Conservation (phyloP, 805 yeast genomes). For the Candida ponderosae region DNA sequence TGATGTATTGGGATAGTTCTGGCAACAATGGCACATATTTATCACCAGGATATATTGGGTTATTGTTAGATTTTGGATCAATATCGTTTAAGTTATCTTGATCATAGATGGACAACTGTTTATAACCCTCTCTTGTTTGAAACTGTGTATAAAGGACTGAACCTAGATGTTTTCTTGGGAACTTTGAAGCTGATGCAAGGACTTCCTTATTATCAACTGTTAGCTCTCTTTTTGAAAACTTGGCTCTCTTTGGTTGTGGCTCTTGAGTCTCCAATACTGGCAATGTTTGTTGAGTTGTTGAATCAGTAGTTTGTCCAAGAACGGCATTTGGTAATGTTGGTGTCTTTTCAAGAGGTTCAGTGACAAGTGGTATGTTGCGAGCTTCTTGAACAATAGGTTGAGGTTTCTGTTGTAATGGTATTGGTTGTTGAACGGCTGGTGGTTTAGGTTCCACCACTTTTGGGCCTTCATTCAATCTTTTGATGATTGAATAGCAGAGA, state of each 20-base stretch:
- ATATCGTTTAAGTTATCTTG: not conserved
- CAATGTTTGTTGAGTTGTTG: not conserved
- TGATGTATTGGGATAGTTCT: conserved; percentile 31
- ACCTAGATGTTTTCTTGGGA: conserved; percentile 43
- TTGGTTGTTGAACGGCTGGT: not conserved
- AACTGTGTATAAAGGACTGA: conserved; percentile 49
- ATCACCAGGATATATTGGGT: not conserved
- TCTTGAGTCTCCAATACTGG: not conserved
- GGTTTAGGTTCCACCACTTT: conserved; percentile 1
- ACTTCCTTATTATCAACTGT: conserved; percentile 33
- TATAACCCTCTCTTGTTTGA: conserved; percentile 37
- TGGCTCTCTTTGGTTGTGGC: not conserved
- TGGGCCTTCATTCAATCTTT: conserved; percentile 18
- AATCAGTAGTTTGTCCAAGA: not conserved
- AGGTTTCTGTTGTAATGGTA: not conserved
- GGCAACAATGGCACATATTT: conserved; percentile 21
- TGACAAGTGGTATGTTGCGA: not conserved
- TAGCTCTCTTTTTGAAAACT: conserved; percentile 16
- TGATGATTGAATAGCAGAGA: conserved; percentile 21
- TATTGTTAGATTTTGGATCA: not conserved
- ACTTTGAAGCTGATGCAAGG: conserved; percentile 28
- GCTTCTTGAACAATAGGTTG: not conserved
- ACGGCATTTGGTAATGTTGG: not conserved
- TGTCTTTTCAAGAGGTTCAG: not conserved
- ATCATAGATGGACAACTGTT: conserved; percentile 8